Percentiles rank a stretch among this genome's conserved stretches.
Conservation (phyloP, 2,329 filamentous ascomycete genomes). For the Clarireedia paspali region DNA sequence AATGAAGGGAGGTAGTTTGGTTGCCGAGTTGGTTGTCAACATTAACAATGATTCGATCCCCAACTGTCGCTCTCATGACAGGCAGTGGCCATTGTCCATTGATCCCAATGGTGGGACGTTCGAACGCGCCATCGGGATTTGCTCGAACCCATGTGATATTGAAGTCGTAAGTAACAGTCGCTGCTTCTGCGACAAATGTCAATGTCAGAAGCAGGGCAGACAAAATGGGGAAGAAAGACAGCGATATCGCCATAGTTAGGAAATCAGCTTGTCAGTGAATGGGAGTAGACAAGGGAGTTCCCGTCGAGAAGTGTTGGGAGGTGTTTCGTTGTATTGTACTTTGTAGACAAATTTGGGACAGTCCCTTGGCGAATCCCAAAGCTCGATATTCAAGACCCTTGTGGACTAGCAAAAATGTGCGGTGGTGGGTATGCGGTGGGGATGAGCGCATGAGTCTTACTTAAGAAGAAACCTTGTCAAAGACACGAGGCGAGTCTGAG, state of each 20-base stretch:
- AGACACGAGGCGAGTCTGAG: conserved; percentile 29
- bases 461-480: not conserved
- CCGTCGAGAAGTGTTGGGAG: not conserved
- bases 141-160: conserved; percentile 63
- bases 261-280: not conserved
- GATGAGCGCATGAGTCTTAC: no score
- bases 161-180: conserved; percentile 54
- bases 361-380: no score
- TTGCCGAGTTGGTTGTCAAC: conserved; percentile 38
- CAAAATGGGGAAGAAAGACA: conserved; percentile 35
- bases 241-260: conserved; percentile 35
- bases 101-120: conserved; percentile 65
- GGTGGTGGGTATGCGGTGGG: no score
- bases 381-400: no score
- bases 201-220: conserved; percentile 23
- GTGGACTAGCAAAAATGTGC: not conserved
- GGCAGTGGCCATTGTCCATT: conserved; percentile 72
- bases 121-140: conserved; percentile 60
- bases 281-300: no score
- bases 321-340: no score
- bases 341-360: no score
- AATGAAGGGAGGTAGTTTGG: conserved; percentile 56
- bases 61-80: conserved; percentile 51
- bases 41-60: conserved; percentile 43
- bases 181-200: conserved; percentile 32